Evolutionary conservation across 1,284 basidiomycete genomes (phyloP).

Genomic region (Trichosporon ovoides): DNA sequence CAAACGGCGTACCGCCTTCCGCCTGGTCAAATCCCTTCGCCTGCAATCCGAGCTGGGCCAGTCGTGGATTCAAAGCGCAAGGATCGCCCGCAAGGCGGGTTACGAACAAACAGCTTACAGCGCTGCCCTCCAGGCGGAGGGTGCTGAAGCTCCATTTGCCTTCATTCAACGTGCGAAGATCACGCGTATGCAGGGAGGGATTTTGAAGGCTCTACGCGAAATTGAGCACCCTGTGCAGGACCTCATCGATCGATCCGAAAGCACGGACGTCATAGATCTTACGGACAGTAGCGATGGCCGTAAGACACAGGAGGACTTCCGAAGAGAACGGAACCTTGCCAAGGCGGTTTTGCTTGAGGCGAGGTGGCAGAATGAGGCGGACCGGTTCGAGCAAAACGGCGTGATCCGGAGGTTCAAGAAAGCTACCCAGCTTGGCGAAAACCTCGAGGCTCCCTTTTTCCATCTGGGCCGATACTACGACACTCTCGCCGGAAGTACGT

Average conservation of each 20-base stretch:
- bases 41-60: constrained; percentile 63
- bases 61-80: constrained; percentile 88
- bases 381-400: constrained; percentile 64
- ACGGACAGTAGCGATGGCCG: constrained; percentile 49
- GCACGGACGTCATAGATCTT: constrained; percentile 53
- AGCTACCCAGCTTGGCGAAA: constrained; percentile 56
- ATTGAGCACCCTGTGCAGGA: constrained; percentile 46
- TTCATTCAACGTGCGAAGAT: constrained; percentile 93
- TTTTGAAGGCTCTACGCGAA: constrained; percentile 80
- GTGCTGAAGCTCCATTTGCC: constrained; percentile 67
- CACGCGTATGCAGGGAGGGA: constrained; percentile 71
- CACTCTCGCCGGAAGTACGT: constrained; percentile 30
- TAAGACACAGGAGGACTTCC: constrained; percentile 50
- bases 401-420: constrained; percentile 61
- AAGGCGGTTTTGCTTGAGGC: constrained; percentile 86
- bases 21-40: constrained; percentile 35
- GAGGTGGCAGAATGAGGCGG: constrained; percentile 88
- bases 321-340: constrained; percentile 50
- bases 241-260: constrained; percentile 7
- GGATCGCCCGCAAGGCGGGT: constrained; percentile 89
- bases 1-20: constrained; percentile 80
- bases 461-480: constrained; percentile 85
- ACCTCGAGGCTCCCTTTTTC: constrained; percentile 78
- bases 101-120: constrained; percentile 97
- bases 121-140: constrained; percentile 83